Conservation (phyloP, 441 rosid genomes). For the Melastoma candidum region DNA sequence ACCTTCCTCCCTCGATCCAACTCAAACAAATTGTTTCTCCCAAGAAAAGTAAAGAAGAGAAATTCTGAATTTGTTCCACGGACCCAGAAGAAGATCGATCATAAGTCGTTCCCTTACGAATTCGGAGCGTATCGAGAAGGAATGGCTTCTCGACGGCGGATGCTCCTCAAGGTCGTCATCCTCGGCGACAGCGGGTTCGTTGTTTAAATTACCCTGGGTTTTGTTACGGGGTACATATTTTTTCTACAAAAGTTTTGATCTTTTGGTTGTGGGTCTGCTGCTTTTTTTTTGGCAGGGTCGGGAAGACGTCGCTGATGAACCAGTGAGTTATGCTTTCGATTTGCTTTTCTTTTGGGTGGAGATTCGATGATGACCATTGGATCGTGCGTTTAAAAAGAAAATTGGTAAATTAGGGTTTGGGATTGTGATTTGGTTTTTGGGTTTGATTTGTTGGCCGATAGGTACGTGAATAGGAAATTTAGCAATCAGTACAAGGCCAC, state of each 20-base stretch:
- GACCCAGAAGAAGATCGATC: too few relatives aligned
- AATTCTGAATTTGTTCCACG: too few relatives aligned
- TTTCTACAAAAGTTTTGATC: background rate
- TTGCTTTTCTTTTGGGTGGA: background rate
- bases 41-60: background rate
- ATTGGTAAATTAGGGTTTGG: too few relatives aligned
- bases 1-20: too few relatives aligned
- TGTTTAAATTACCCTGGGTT: background rate
- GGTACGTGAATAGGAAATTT: slow-evolving; percentile 19
- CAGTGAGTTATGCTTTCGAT: slow-evolving; percentile 10
- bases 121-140: background rate
- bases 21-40: too few relatives aligned
- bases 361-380: slow-evolving; percentile 1
- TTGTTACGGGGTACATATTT: background rate
- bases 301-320: slow-evolving; percentile 20
- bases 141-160: slow-evolving; percentile 18
- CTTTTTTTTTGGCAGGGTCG: slow-evolving; percentile 15
- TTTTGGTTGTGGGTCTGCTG: background rate
- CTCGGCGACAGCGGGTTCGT: slow-evolving; percentile 17
- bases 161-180: slow-evolving; percentile 20
- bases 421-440: too few relatives aligned
- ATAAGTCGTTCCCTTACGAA: background rate
- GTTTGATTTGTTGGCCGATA: too few relatives aligned
- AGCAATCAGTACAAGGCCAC: slow-evolving; percentile 23
- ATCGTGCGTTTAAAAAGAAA: background rate